Conservation (phyloP, 2,329 filamentous ascomycete genomes). For the Claviceps sp. region DNA sequence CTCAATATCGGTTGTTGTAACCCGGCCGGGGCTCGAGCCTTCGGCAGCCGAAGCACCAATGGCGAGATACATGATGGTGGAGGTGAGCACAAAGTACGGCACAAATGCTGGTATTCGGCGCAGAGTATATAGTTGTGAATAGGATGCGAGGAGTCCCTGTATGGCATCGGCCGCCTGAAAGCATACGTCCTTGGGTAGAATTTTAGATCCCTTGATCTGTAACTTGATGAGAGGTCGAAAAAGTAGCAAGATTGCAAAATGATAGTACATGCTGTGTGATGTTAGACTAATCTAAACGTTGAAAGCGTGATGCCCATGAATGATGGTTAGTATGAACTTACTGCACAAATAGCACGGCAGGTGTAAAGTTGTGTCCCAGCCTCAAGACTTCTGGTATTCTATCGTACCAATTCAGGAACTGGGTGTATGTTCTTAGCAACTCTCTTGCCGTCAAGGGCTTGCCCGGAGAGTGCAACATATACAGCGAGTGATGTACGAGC, state of each 20-base stretch:
- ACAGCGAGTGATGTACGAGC: constrained; percentile 57
- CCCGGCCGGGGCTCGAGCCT: constrained; percentile 7
- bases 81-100: constrained; percentile 47
- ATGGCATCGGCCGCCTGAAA: constrained; percentile 47
- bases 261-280: constrained; percentile 49
- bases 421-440: constrained; percentile 49
- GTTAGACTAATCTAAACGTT: background rate
- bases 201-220: constrained; percentile 46
- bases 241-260: constrained; percentile 57
- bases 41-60: constrained; percentile 27
- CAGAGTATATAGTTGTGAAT: constrained; percentile 44
- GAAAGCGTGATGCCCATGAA: background rate
- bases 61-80: constrained; percentile 46
- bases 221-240: constrained; percentile 60
- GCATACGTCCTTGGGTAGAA: constrained; percentile 53
- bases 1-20: constrained; percentile 13
- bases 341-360: constrained; percentile 62
- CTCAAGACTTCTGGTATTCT: constrained; percentile 49
- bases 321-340: constrained; percentile 26
- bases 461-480: constrained; percentile 58
- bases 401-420: constrained; percentile 61
- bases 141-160: constrained; percentile 40
- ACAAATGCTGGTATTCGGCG: constrained; percentile 47
- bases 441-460: constrained; percentile 49
- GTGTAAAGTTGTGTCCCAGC: constrained; percentile 55